Evolutionary conservation across 768 basidiomycete genomes (phyloP), one percentile per base, ranked within the genome.

Genomic region (Auricularia cornea): DNA sequence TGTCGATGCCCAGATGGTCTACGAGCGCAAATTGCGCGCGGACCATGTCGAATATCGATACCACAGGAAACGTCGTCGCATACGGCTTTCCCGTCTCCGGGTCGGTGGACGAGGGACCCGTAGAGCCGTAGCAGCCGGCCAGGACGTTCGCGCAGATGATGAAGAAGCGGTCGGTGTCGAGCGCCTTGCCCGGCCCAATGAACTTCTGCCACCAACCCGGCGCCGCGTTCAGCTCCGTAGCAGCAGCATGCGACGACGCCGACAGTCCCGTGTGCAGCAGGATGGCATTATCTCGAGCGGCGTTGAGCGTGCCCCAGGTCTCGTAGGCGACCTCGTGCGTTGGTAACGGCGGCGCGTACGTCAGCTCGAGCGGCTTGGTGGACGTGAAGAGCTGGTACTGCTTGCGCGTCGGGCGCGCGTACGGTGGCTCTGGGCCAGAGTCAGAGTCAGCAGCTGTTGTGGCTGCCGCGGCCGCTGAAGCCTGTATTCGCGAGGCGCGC

Each of bases 141-240:
- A 99, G 80, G 63, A 94, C 94, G 74, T 98, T 99, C 11, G 94
- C 92, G 77, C 97, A 99, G 51, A 99, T 84, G 72, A 98, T 78
- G 75, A 91, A 98, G 79, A 89, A 97, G 61, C 86, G 83, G 70
- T 94, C 79, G 5, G 97, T 98, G 79, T 99, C 97, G 48, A 99
- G 80, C 11, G 95, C 86, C 69, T 89, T 93, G 60, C 92, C 92
- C 3, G 96, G 94, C 0, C 97, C 97, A 67, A 99, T 94, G 76
- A 98, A 99, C 70, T 90, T 89, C 76, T 98, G 92, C 97, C 97
- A 99, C 97, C 97, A 99, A 3, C 97, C 96, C 10, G 89, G 86
- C 0, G 89, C 75, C 1, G 88, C 82, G 68, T 96, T 99, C 3
- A 78, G 73, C 3, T 79, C 70, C 0, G 94, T 94, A 26, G 90